Conservation (phyloP, 2,329 filamentous ascomycete genomes). For the Exophiala calicioides region DNA sequence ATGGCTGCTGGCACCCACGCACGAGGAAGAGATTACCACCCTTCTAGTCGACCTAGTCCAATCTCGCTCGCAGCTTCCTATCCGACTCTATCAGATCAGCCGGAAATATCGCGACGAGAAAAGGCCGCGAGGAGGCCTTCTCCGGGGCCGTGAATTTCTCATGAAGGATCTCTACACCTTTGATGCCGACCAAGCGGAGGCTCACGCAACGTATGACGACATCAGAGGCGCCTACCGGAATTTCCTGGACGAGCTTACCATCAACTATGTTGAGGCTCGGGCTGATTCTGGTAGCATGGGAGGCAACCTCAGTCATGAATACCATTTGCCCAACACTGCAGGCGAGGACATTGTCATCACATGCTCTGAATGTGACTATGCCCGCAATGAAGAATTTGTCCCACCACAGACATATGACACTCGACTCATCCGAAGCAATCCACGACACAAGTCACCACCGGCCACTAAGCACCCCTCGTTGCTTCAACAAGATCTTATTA, state of each 20-base stretch:
- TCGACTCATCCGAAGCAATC: constrained; percentile 1
- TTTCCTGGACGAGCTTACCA: constrained; percentile 78
- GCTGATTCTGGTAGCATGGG: constrained; percentile 97
- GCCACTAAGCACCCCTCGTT: not conserved
- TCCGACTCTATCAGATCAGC: constrained; percentile 90
- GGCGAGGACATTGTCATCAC: constrained; percentile 84
- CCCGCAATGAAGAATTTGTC: constrained; percentile 87
- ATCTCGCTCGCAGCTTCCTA: constrained; percentile 82
- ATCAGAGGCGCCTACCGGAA: constrained; percentile 72
- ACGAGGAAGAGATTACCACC: constrained; percentile 92
- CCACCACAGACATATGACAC: constrained; percentile 36
- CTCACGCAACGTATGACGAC: constrained; percentile 74
- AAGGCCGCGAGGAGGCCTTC: constrained; percentile 80
- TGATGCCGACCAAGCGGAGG: constrained; percentile 67
- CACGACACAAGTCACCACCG: not conserved
- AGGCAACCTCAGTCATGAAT: constrained; percentile 89
- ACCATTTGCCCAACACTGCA: constrained; percentile 75
- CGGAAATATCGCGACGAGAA: constrained; percentile 93
- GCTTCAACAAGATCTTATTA: constrained; percentile 23
- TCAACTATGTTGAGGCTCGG: constrained; percentile 81
- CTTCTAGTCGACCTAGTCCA: constrained; percentile 71
- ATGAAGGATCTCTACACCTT: constrained; percentile 99
- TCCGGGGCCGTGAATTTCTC: constrained; percentile 85
- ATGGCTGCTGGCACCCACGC: constrained; percentile 84
- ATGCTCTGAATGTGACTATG: constrained; percentile 72